Base-by-base conservation (phyloP, 768 basidiomycete species). In the Trametes maxima region DNA sequence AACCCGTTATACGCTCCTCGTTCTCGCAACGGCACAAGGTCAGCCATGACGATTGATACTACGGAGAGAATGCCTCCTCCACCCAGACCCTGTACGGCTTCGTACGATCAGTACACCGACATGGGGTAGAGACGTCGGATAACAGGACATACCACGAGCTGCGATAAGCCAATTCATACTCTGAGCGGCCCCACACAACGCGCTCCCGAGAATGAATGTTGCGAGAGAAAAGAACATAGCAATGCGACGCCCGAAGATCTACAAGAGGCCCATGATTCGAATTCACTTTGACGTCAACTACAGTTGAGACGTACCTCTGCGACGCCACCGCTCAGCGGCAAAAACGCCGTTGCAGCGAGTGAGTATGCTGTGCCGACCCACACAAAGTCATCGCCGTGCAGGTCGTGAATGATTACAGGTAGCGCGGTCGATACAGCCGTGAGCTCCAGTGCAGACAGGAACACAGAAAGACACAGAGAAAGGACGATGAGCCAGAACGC, bases 11-110 rank as follows among this genome's bases (percentile, higher is more conserved):
- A 75, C 14, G 63, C 47, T 0, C 77, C 78, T 0, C 79, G 74
- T 49, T 78, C 74, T 1, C 67, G 54, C 13, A 80, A 72, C 1
- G 79, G 74, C 0, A 78, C 73, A 1, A 79, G 67, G 62, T 80
- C 79, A 16, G 74, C 69, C 6, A 70, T 66, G 63, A 79, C 63
- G 54, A 78, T 76, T 37, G 73, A 71, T 11, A 71, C 60, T 39
- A 72, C 43, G 17, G 66, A 53, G 13, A 73, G 39, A 45, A 73
- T 69, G 1, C 62, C 69, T 5, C 75, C 76, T 11, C 70, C 70
- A 14, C 74, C 75, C 40, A 74, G 35, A 10, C 76, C 76, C 64
- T 76, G 75, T 11, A 77, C 59, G 2, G 69, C 72, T 73, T 46
- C 19, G 43, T 3, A 10, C 22, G 24, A 11, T 28, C 2, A 48